Base-by-base conservation (phyloP, 441 rosid species). In the Francoa sonchifolia region DNA sequence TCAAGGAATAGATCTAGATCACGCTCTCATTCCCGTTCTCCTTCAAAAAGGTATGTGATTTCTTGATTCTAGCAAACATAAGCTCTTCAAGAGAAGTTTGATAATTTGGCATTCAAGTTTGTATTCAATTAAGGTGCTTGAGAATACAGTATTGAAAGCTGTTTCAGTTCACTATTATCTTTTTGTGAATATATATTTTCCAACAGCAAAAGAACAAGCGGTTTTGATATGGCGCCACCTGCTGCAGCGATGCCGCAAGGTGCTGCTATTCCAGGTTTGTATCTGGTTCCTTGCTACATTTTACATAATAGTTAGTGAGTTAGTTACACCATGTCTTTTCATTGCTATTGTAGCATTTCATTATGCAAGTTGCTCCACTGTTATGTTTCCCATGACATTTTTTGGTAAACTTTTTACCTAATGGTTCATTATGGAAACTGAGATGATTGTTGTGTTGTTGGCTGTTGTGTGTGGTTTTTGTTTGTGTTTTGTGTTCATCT, bases 171-270 rank as follows among this genome's bases (percentile, higher is more conserved):
- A 18, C 13, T 38, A 11, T 50, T 21, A 6, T 43, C 36, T 6
- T 39, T 10, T 11, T 23, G 36, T 10, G 6, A 22, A 3, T 25
- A 6, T 19, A 8, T 37, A 9, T 22, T 27, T 43, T 21, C 33
- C 33, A 43, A 3, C 52, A 50, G 63, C 52, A 58, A 51, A 44
- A 44, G 63, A 20, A 44, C 50, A 26, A 58, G 63, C 45, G 63
- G 57, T 23, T 58, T 58, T 51, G 63, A 58, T 48, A 50, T 58
- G 63, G 63, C 48, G 2, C 63, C 63, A 28, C 57, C 57, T 44
- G 47, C 30, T 29, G 35, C 55, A 12, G 19, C 49, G 21, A 34
- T 41, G 44, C 47, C 33, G 5, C 42, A 48, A 41, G 49, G 31
- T 29, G 25, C 39, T 50, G 61, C 39, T 47, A 39, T 35, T 12